Conservation (phyloP, 2,329 filamentous ascomycete species). For the Herpotrichia juniperi region DNA sequence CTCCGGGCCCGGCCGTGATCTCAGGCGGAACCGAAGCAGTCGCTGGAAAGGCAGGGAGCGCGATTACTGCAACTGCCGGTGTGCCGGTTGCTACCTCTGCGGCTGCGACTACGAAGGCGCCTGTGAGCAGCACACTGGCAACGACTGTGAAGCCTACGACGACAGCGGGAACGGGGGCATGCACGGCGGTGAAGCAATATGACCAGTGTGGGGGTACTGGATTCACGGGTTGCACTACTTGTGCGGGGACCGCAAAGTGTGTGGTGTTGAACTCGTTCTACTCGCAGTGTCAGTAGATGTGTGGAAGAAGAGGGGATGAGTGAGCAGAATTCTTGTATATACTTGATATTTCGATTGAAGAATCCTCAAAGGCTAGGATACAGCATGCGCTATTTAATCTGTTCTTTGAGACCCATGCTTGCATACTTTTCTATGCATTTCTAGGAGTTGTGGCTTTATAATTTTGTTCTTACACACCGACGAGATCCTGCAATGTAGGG, state of each 20-base stretch:
- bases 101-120: constrained; percentile 11
- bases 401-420: too few relatives aligned
- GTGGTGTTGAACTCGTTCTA: constrained; percentile 28
- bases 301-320: neutral
- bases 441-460: too few relatives aligned
- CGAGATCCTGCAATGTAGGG: too few relatives aligned
- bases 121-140: constrained; percentile 8
- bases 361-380: too few relatives aligned
- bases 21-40: constrained; percentile 34
- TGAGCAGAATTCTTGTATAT: neutral
- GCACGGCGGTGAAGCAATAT: constrained; percentile 26
- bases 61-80: constrained; percentile 24
- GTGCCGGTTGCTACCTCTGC: constrained; percentile 15
- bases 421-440: too few relatives aligned
- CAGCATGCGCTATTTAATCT: too few relatives aligned
- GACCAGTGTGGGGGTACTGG: constrained; percentile 41
- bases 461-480: too few relatives aligned
- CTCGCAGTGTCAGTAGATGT: constrained; percentile 32
- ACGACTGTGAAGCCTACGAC: constrained; percentile 17
- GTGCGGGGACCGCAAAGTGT: constrained; percentile 31
- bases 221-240: constrained; percentile 32
- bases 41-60: constrained; percentile 33
- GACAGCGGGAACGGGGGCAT: constrained; percentile 13
- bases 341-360: neutral
- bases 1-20: constrained; percentile 57